These are phyloP conservation scores for Immersiella caudata DNA, from an alignment of 495 filamentous ascomycete species.

Conservation along the genomic window DNA sequence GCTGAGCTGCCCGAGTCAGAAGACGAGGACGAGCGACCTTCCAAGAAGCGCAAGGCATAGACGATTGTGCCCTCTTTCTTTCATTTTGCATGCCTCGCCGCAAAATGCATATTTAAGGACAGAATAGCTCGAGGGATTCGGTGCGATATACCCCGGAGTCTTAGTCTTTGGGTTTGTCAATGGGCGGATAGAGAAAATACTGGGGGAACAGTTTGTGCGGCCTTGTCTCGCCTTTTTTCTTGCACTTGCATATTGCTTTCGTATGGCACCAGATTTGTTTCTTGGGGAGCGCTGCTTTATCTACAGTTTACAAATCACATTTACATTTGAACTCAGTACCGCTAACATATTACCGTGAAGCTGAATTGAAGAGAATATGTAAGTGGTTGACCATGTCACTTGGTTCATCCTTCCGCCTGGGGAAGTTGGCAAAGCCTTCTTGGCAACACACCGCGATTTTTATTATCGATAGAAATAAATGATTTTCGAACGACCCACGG, in stretches of 20 bases:
- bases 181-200: not conserved
- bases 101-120: not conserved
- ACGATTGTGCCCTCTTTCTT: not conserved
- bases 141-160: conserved; percentile 11
- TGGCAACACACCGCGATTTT: not conserved
- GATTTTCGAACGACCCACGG: not conserved
- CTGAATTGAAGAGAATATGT: no score
- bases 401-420: no score
- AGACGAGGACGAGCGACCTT: conserved; percentile 43
- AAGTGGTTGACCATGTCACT: no score
- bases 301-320: not conserved
- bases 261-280: conserved; percentile 5
- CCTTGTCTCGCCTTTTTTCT: no score
- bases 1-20: conserved; percentile 50
- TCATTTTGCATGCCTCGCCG: not conserved
- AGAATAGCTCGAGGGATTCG: not conserved
- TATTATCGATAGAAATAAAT: not conserved
- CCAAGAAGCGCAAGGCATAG: conserved; percentile 51
- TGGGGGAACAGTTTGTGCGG: not conserved
- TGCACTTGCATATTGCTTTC: not conserved
- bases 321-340: not conserved
- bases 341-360: no score
- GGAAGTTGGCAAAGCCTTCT: no score
- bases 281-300: not conserved
- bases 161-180: not conserved